Conservation (phyloP, 1,139 yeast genomes). For the Hansenula anomala region DNA sequence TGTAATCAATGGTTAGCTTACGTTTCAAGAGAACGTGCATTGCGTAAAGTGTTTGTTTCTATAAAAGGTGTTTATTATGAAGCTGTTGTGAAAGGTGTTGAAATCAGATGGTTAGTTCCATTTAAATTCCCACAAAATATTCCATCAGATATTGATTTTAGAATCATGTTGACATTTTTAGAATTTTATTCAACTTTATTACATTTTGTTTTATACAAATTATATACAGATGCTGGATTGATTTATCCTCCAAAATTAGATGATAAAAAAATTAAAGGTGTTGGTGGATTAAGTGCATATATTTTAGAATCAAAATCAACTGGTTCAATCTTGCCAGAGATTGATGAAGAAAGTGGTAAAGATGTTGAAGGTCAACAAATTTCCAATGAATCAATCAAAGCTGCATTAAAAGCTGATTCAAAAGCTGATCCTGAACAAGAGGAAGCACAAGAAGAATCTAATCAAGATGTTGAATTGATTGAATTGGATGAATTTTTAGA, state of each 20-base stretch:
- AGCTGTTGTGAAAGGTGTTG: constrained; percentile 87
- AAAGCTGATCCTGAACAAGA: constrained; percentile 32
- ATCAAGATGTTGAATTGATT: constrained; percentile 36
- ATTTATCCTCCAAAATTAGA: constrained; percentile 91
- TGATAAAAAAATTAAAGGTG: constrained; percentile 57
- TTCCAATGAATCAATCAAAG: constrained; percentile 24
- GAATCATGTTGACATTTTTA: constrained; percentile 93
- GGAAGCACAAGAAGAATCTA: constrained; percentile 35
- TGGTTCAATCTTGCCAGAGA: constrained; percentile 42
- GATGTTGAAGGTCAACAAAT: constrained; percentile 33
- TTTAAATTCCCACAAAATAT: constrained; percentile 94
- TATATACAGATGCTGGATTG: constrained; percentile 79
- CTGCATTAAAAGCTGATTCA: constrained; percentile 32
- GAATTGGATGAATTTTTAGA: constrained; percentile 70
- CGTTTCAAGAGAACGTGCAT: constrained; percentile 76
- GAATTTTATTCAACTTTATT: constrained; percentile 91
- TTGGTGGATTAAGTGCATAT: constrained; percentile 83
- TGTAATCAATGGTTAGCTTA: constrained; percentile 96
- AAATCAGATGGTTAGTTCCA: constrained; percentile 93
- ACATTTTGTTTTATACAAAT: constrained; percentile 80
- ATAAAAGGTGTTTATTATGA: constrained; percentile 97
- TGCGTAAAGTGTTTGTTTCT: constrained; percentile 89
- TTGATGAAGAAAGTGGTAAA: constrained; percentile 37
- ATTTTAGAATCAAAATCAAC: constrained; percentile 54
- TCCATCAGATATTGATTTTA: constrained; percentile 91